Evolutionary conservation across 2,329 filamentous ascomycete species (phyloP).

Genomic region (Davidsoniella virescens): DNA sequence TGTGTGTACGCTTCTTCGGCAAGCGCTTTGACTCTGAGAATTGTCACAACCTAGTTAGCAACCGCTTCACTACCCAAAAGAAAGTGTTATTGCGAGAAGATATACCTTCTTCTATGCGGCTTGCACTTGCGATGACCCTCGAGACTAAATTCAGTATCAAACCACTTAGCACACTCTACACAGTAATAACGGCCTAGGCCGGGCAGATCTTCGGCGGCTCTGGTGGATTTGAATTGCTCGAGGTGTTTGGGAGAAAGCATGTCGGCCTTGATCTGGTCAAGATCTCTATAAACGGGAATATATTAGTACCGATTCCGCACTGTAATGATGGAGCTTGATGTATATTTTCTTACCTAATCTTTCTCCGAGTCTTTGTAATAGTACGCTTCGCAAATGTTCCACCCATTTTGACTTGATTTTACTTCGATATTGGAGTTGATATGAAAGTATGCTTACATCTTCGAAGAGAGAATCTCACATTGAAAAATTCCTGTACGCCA

Average conservation of each 20-base stretch:
- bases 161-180: slow-evolving; percentile 89
- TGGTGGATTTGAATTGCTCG: slow-evolving; percentile 58
- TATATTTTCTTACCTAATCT: slow-evolving; percentile 39
- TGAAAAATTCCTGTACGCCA: not conserved
- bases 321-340: not conserved
- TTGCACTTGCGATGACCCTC: slow-evolving; percentile 68
- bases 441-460: slow-evolving; percentile 9
- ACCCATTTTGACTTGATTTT: slow-evolving; percentile 39
- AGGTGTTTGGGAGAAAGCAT: slow-evolving; percentile 66
- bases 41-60: slow-evolving; percentile 3
- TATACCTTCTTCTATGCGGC: slow-evolving; percentile 75
- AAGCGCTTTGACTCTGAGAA: slow-evolving; percentile 56
- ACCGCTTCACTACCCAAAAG: slow-evolving; percentile 15
- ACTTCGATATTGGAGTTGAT: not conserved
- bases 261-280: slow-evolving; percentile 85
- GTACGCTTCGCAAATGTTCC: slow-evolving; percentile 44
- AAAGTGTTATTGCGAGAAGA: slow-evolving; percentile 13
- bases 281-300: slow-evolving; percentile 43
- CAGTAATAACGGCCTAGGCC: slow-evolving; percentile 79
- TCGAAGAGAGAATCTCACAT: not conserved
- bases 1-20: slow-evolving; percentile 76
- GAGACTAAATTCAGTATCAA: slow-evolving; percentile 68
- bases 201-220: slow-evolving; percentile 73
- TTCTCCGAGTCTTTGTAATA: slow-evolving; percentile 59
- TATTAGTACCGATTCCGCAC: slow-evolving; percentile 11